A percentile compares a stretch with the other conserved stretches of the same genome.
These are phyloP conservation scores for Boletus rubroflammeus DNA, from an alignment of 768 basidiomycete genomes.

Conservation along the genomic window DNA sequence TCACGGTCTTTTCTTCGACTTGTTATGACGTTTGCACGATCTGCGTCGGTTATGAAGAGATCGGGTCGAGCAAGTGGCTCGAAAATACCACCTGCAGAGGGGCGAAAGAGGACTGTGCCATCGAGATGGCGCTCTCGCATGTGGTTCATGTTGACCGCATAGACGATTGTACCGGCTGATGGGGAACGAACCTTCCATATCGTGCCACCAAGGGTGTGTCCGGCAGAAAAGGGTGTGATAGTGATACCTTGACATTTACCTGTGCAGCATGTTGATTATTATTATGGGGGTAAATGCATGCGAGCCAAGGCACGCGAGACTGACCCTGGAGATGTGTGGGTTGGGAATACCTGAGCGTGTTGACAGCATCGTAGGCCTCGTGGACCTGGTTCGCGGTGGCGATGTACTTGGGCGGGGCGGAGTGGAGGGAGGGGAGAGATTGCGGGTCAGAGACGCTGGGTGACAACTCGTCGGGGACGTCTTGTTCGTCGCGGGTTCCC, in stretches of 20 bases:
- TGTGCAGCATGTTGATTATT: constrained; percentile 25
- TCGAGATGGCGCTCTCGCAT: constrained; percentile 95
- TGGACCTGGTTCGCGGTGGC: constrained; percentile 82
- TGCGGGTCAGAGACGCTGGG: constrained; percentile 21
- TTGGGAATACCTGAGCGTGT: constrained; percentile 90
- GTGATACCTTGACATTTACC: constrained; percentile 91
- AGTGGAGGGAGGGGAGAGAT: constrained; percentile 8
- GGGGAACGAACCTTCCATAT: constrained; percentile 99
- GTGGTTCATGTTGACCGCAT: constrained; percentile 94
- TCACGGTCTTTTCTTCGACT: constrained; percentile 90
- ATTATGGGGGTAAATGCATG: constrained; percentile 2
- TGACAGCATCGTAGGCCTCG: constrained; percentile 89
- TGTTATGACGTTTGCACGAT: constrained; percentile 75
- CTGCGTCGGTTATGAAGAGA: constrained; percentile 89
- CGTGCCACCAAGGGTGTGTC: constrained; percentile 93
- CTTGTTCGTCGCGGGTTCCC: constrained; percentile 71
- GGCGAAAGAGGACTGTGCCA: constrained; percentile 81
- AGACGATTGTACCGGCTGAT: constrained; percentile 91
- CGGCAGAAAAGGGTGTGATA: constrained; percentile 92
- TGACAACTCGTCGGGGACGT: constrained; percentile 39
- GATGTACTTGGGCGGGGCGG: constrained; percentile 48
- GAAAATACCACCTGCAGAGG: constrained; percentile 72
- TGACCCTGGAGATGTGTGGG: constrained; percentile 92
- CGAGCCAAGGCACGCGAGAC: constrained; percentile 15
- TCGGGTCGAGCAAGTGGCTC: constrained; percentile 89